Percentiles rank a stretch among this genome's conserved stretches.
Conservation (phyloP, 805 yeast genomes). For the Saccharomycopsis sp. region DNA sequence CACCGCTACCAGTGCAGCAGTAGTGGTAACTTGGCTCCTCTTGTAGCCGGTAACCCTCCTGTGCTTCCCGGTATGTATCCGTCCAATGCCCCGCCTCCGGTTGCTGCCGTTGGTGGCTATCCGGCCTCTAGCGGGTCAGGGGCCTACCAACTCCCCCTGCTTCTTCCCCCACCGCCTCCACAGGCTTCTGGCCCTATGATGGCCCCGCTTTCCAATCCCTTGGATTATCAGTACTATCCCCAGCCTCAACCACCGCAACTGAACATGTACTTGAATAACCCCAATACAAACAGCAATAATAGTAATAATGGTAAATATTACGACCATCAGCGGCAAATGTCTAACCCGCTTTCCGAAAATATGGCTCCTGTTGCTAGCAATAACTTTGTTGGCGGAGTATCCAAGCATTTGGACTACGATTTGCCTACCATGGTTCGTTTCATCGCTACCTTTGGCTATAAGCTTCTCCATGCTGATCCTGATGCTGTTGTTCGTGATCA, state of each 20-base stretch:
- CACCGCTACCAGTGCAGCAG: background rate
- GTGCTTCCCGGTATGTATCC: background rate
- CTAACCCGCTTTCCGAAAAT: background rate
- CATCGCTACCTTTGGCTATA: slow-evolving; percentile 64
- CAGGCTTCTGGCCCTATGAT: background rate
- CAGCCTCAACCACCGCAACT: slow-evolving; percentile 14
- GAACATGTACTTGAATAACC: background rate
- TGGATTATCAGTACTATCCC: slow-evolving; percentile 7
- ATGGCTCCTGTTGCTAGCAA: background rate
- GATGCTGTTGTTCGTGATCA: slow-evolving; percentile 28
- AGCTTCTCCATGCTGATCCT: slow-evolving; percentile 49
- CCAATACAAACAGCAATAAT: background rate
- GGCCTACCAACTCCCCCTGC: background rate
- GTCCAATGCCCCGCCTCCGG: too few relatives aligned
- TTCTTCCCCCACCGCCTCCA: background rate
- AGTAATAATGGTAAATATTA: background rate
- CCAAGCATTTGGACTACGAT: slow-evolving; percentile 73
- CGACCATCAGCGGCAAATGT: background rate
- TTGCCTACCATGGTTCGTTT: slow-evolving; percentile 73
- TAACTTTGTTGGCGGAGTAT: slow-evolving; percentile 62
- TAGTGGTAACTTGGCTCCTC: background rate
- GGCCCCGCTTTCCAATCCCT: slow-evolving; percentile 13
- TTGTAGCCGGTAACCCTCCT: background rate
- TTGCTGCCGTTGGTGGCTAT: too few relatives aligned
- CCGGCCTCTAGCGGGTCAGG: too few relatives aligned